A percentile compares a stretch with the other conserved stretches of the same genome.
These are phyloP conservation scores for Microbotryum lychnidis-dioicae DNA, from an alignment of 1,284 basidiomycete species.

Conservation along the genomic window DNA sequence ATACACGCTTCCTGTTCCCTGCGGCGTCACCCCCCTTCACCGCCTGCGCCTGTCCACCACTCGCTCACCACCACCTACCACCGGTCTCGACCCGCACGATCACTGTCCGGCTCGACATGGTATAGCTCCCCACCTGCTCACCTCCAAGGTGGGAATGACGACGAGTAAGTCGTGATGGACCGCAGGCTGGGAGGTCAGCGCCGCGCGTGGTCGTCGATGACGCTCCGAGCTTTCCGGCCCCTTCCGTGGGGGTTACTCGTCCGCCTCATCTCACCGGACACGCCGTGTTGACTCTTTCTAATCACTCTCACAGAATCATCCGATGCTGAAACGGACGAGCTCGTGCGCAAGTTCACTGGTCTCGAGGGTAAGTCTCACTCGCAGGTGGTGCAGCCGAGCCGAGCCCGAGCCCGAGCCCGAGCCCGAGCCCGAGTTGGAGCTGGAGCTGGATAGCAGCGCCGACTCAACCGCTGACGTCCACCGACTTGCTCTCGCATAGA, in stretches of 20 bases:
- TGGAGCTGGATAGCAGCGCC: background rate
- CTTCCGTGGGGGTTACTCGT: background rate
- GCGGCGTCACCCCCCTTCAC: too few species aligned
- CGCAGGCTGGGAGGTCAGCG: slow-evolving; percentile 1
- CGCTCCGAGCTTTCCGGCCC: background rate
- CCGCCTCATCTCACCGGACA: background rate
- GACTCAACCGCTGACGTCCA: background rate
- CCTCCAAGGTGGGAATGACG: slow-evolving; percentile 73
- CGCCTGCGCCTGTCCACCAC: too few species aligned
- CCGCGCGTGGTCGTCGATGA: slow-evolving; percentile 10
- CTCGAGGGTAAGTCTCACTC: slow-evolving; percentile 16
- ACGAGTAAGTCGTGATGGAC: slow-evolving; percentile 60
- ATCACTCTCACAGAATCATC: slow-evolving; percentile 53
- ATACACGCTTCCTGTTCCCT: too few species aligned
- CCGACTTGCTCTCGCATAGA: slow-evolving; percentile 64
- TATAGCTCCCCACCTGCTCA: slow-evolving; percentile 77
- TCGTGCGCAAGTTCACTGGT: slow-evolving; percentile 26
- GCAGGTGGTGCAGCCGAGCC: too few species aligned
- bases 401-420: too few species aligned
- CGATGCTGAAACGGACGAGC: slow-evolving; percentile 49
- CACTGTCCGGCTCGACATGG: slow-evolving; percentile 6
- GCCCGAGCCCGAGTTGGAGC: too few species aligned
- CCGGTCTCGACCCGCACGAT: slow-evolving; percentile 2
- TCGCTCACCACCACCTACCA: slow-evolving; percentile 6
- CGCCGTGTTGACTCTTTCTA: too few species aligned